phyloP scores from a whole-genome alignment of 768 basidiomycete genomes.

The Trametes cubensis region DNA sequence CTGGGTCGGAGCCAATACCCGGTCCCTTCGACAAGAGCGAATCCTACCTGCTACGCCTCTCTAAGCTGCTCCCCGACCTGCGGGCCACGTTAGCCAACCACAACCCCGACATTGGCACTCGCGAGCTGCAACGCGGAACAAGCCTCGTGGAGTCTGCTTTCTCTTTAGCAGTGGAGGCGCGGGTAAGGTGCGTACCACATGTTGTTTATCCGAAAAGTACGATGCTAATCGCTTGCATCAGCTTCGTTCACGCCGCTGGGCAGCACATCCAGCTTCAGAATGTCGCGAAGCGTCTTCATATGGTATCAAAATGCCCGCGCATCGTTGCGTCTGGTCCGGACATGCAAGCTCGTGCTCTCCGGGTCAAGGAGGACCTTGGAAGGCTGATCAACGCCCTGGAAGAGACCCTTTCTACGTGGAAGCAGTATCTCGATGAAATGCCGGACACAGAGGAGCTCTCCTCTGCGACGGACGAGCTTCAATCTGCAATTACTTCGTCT shows the following conservation, averaged over 20 bases:
- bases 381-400: slow-evolving; percentile 36
- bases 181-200: slow-evolving; percentile 58
- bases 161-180: slow-evolving; percentile 60
- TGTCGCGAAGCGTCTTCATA: slow-evolving; percentile 16
- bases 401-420: slow-evolving; percentile 27
- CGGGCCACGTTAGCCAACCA: slow-evolving; percentile 65
- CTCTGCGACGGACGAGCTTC: slow-evolving; percentile 5
- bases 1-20: neutral
- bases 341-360: slow-evolving; percentile 26
- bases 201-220: slow-evolving; percentile 27
- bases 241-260: slow-evolving; percentile 9
- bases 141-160: slow-evolving; percentile 81
- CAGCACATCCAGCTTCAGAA: slow-evolving; percentile 12
- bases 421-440: slow-evolving; percentile 27
- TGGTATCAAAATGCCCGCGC: slow-evolving; percentile 16
- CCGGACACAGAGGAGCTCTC: slow-evolving; percentile 40
- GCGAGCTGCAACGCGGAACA: slow-evolving; percentile 80
- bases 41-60: slow-evolving; percentile 64
- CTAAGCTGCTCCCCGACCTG: slow-evolving; percentile 65
- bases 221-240: slow-evolving; percentile 30
- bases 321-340: slow-evolving; percentile 32
- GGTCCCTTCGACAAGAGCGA: slow-evolving; percentile 50
- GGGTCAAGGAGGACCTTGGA: slow-evolving; percentile 32
- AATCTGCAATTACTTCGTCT: slow-evolving; percentile 25
- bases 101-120: slow-evolving; percentile 81